These are phyloP conservation scores for Fusarium xylarioides DNA, from an alignment of 2,329 filamentous ascomycete genomes.

Conservation along the genomic window DNA sequence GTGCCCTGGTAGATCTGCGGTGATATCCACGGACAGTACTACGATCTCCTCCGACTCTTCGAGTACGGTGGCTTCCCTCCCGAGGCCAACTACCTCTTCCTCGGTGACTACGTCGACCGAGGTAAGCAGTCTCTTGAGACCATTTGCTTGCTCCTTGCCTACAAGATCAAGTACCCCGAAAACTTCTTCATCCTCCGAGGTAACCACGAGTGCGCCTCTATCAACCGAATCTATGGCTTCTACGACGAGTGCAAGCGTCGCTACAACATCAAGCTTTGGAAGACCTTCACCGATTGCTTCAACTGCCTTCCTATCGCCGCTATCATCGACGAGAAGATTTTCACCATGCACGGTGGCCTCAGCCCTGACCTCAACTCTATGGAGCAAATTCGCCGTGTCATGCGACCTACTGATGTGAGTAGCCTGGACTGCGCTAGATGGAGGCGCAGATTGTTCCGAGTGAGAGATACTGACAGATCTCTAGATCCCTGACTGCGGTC, in stretches of 20 bases:
- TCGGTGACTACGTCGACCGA: slow-evolving; percentile 98
- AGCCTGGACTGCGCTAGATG: slow-evolving; percentile 22
- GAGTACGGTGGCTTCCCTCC: slow-evolving; percentile 98
- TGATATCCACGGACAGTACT: slow-evolving; percentile 99
- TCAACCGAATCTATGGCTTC: slow-evolving; percentile 99
- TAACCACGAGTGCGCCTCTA: slow-evolving; percentile 98
- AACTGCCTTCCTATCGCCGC: slow-evolving; percentile 98
- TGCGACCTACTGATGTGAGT: slow-evolving; percentile 98
- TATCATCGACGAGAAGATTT: slow-evolving; percentile 99
- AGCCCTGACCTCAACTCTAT: slow-evolving; percentile 98
- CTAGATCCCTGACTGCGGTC: slow-evolving; percentile 96
- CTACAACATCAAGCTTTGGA: slow-evolving; percentile 99
- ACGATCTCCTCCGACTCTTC: slow-evolving; percentile 95
- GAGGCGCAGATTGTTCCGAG: slow-evolving; percentile 4
- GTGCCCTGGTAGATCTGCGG: slow-evolving; percentile 81
- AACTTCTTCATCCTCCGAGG: slow-evolving; percentile 99
- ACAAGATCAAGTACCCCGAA: slow-evolving; percentile 99
- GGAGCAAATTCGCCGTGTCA: slow-evolving; percentile 99
- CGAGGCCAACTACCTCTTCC: slow-evolving; percentile 99
- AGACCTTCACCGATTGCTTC: slow-evolving; percentile 99
- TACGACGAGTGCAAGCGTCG: slow-evolving; percentile 99
- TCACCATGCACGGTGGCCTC: slow-evolving; percentile 98
- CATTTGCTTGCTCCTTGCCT: slow-evolving; percentile 93
- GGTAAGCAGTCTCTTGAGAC: slow-evolving; percentile 99
- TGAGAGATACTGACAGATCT: slow-evolving; percentile 15